Evolutionary conservation across 1,284 basidiomycete species (phyloP).

Genomic region (Pascua guehoae): DNA sequence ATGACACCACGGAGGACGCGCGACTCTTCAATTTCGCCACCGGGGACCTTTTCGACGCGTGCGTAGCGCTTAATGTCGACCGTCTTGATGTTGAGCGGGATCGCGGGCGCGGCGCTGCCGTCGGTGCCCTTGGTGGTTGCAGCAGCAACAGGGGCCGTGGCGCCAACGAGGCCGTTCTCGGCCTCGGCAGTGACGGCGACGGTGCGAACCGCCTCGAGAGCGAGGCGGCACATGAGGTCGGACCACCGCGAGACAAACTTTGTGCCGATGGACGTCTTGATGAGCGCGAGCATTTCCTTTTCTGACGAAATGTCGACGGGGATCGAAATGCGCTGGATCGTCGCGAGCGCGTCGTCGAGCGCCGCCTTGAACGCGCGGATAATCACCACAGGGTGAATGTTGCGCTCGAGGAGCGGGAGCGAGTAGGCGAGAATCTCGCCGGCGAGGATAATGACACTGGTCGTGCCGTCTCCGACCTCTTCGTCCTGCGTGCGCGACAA

Average conservation of each 20-base stretch:
- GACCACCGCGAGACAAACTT: constrained; percentile 97
- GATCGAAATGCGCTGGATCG: constrained; percentile 70
- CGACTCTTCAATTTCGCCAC: constrained; percentile 94
- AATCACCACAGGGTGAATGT: constrained; percentile 98
- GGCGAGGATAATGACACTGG: constrained; percentile 81
- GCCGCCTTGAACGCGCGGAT: constrained; percentile 97
- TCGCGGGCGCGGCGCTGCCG: constrained; percentile 5
- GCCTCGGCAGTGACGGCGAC: constrained; percentile 59
- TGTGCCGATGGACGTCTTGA: constrained; percentile 99
- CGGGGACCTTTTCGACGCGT: constrained; percentile 93
- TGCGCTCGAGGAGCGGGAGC: constrained; percentile 73
- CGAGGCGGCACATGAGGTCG: constrained; percentile 94
- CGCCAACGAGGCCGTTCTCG: constrained; percentile 52
- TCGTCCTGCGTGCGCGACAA: constrained; percentile 94
- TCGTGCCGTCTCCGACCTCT: constrained; percentile 97
- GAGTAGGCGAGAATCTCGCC: constrained; percentile 37
- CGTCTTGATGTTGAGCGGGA: constrained; percentile 61
- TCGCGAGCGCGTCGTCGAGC: constrained; percentile 81
- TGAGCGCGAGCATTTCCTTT: constrained; percentile 88
- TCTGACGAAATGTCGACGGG: constrained; percentile 87
- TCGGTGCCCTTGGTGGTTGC: constrained; percentile 15
- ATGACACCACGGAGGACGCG: constrained; percentile 86
- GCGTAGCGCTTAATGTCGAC: constrained; percentile 99
- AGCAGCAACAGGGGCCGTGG: not conserved
- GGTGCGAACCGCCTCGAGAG: constrained; percentile 84